Evolutionary conservation across 2,329 filamentous ascomycete species (phyloP), one percentile per base, ranked within the genome.

Genomic region (Pseudocercospora vitis): DNA sequence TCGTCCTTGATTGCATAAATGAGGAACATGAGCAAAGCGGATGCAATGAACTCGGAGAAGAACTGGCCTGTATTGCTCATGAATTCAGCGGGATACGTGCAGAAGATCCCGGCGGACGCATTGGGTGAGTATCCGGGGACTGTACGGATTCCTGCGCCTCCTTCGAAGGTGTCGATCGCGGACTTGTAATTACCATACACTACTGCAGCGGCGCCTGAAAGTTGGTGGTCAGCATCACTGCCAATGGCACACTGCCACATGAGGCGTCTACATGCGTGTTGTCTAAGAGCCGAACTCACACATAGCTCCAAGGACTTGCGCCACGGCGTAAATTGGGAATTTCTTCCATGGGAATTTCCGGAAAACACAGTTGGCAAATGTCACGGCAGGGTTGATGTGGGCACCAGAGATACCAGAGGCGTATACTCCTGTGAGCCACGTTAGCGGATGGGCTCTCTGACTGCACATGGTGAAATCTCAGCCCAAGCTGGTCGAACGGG

Each of bases 41-140:
- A 85, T 12, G 85, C 83, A 46, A 89, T 76, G 59, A 89, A 85
- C 63, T 90, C 87, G 16, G 82, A 85, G 65, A 89, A 87, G 71
- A 88, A 87, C 71, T 86, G 82, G 44, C 79, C 82, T 0, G 82
- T 81, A 46, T 79, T 82, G 2, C 81, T 84, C 75, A 89, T 78
- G 69, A 89, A 87, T 0, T 73, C 64, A 32, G 83, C 81, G 0
- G 86, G 86, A 63, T 89, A 89, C 0, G 87, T 89, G 75, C 82
- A 86, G 68, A 89, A 89, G 59, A 90, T 82, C 2, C 81, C 85
- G 0, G 84, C 87, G 0, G 85, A 85, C 1, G 85, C 79, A 39
- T 80, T 86, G 8, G 72, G 63, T 0, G 76, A 78, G 23, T 73
- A 77, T 0, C 70, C 69, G 2, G 74, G 73, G 1, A 87, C 83